Evolutionary conservation across 345 rosid genomes (phyloP), one percentile per base, ranked within the genome.

Genomic region (Psidium guajava): DNA sequence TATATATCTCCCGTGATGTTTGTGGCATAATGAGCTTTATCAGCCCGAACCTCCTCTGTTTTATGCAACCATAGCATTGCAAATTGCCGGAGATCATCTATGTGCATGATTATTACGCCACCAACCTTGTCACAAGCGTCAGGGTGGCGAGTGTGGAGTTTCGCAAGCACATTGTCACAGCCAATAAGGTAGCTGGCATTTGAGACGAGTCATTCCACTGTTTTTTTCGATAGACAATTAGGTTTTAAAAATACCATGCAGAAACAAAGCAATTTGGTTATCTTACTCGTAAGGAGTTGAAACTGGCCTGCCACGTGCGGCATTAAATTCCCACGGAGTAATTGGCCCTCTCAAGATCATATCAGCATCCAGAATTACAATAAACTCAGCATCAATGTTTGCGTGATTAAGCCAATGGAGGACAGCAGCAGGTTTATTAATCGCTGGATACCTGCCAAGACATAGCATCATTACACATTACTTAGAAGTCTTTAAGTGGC

Each of bases 341-440:
- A 97, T 96, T 89, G 98, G 98, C 84, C 96, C 99, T 89, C 99
- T 90, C 88, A 96, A 83, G 87, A 97, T 93, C 99, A 97, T 97
- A 91, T 97, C 99, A 83, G 99, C 98, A 92, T 97, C 99, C 82
- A 97, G 96, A 90, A 97, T 97, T 81, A 97, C 98, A 84, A 97
- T 89, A 88, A 90, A 97, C 86, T 97, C 98, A 50, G 98, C 97
- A 93, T 97, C 98, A n/a, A 85, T 91, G 54, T 90, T 82, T 36
- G 93, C 95, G 87, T 97, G 99, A 89, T 96, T 97, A 86, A 97
- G 99, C 99, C 99, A 97, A 87, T 97, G 99, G 86, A 97, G 94
- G 82, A 96, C 99, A 3, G 95, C 99, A 57, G 99, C 99, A 28
- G 99, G 99, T 89, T 97, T 97, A 89, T 97, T 97, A 86, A 97